Base-by-base conservation (phyloP, 2,329 filamentous ascomycete genomes). In the Paracoccidioides lutzii region DNA sequence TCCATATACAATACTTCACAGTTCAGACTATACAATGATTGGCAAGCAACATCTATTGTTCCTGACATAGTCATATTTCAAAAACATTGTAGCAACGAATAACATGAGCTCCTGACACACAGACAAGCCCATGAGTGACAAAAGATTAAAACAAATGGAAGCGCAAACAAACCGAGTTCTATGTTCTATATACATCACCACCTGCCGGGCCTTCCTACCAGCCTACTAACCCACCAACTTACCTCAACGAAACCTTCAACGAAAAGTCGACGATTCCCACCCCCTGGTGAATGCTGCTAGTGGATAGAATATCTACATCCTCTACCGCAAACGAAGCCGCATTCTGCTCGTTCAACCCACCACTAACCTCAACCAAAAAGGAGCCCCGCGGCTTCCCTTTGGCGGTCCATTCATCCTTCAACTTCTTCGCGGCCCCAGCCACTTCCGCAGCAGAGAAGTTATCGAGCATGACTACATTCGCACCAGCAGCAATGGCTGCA, bases 391-490 rank as follows among this genome's bases (percentile, higher is more conserved):
- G 73, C 68, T 82, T 83, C 37, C 84, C 86, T 56, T 79, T 81
- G 76, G 68, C 85, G 73, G 74, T 81, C 88, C 89, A 97, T 62
- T 83, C 81, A 65, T 86, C 78, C 74, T 91, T 94, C 60, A 98
- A 69, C 62, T 79, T 83, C 67, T 73, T 78, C 12, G 91, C 88
- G 0, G 89, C 89, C 7, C 78, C 71, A 67, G 83, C 84, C 59
- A 96, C 84, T 0, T 84, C 88, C 0, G 88, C 84, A 0, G 85
- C 83, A 0, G 82, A 84, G 67, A 97, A 98, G 71, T 98, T 98
- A 69, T 98, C 93, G 58, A 98, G 75, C 93, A 98, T 98, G 59
- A 98, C 84, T 22, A 98, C 84, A 69, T 98, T 91, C 0, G 93
- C 93, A 0, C 93, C 93, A 0, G 91, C 91, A 3, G 76, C 81